phyloP scores from a whole-genome alignment of 2,329 filamentous ascomycete species.

The Ceratocystis ficicola region DNA sequence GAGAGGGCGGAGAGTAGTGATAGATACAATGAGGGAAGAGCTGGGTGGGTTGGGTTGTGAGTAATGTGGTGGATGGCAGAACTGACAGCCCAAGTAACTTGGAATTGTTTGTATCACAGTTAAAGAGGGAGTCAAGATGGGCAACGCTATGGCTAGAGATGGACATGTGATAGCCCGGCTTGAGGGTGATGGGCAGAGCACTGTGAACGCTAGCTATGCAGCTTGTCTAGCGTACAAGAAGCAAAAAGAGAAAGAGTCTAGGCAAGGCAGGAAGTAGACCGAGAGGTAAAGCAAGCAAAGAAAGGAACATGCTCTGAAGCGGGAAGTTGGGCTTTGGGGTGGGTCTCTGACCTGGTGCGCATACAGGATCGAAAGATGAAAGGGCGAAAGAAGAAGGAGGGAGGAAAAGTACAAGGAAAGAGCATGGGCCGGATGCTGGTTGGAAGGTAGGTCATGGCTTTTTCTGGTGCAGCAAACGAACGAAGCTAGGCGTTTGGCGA shows the following conservation, averaged over 20 bases:
- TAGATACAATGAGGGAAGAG: neutral
- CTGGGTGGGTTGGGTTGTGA: neutral
- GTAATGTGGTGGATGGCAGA: neutral
- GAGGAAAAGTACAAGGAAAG: neutral
- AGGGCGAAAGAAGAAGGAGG: neutral
- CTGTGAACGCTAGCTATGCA: neutral
- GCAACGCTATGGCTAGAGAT: neutral
- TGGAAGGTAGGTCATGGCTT: neutral
- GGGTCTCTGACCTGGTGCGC: neutral
- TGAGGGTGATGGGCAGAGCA: neutral
- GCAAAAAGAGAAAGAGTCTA: too few relatives aligned
- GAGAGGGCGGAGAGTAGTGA: neutral
- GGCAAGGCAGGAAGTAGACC: neutral
- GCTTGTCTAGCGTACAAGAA: too few relatives aligned
- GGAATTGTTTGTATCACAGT: neutral
- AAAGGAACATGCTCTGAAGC: neutral
- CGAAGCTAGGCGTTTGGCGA: neutral
- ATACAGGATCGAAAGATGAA: neutral
- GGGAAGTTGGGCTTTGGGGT: neutral
- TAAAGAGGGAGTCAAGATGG: neutral
- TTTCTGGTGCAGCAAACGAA: slow-evolving; percentile 8
- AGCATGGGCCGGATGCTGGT: neutral
- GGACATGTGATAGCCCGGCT: neutral
- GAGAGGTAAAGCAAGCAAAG: neutral
- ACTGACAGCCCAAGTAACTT: neutral